phyloP scores from a whole-genome alignment of 2,329 filamentous ascomycete genomes.

The Xylaria hypoxylon region DNA sequence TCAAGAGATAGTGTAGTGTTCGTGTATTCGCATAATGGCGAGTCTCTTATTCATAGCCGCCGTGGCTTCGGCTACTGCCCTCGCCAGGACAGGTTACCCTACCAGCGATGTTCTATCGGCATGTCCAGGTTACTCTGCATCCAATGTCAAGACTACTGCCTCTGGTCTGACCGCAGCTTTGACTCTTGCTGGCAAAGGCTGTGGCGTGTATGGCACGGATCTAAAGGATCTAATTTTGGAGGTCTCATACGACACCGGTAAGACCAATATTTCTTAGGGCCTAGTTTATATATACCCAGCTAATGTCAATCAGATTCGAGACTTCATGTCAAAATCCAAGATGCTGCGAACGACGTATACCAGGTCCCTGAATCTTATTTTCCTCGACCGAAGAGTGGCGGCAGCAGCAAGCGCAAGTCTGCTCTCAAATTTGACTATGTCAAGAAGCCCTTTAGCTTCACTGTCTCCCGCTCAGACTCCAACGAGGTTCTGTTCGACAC shows the following conservation, averaged over 20 bases:
- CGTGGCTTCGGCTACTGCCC: conserved; percentile 45
- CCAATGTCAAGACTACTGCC: conserved; percentile 63
- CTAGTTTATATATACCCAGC: conserved; percentile 14
- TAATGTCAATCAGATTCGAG: conserved; percentile 64
- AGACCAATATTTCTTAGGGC: conserved; percentile 13
- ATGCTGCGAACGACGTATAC: conserved; percentile 76
- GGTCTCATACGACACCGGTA: conserved; percentile 72
- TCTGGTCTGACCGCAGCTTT: conserved; percentile 71
- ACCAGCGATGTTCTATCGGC: conserved; percentile 51
- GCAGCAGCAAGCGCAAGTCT: conserved; percentile 37
- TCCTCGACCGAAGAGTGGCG: conserved; percentile 62
- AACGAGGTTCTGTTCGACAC: conserved; percentile 75
- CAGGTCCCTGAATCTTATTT: conserved; percentile 79
- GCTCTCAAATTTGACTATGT: conserved; percentile 52
- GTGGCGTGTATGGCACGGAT: conserved; percentile 78
- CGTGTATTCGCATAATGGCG: conserved; percentile 42
- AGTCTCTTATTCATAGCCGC: conserved; percentile 46
- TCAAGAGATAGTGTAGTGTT: conserved; percentile 14
- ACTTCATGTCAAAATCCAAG: conserved; percentile 81
- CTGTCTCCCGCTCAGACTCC: conserved; percentile 53
- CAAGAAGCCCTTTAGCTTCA: conserved; percentile 57
- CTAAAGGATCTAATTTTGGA: conserved; percentile 70
- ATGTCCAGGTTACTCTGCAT: conserved; percentile 72
- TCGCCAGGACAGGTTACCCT: conserved; percentile 43
- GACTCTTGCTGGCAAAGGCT: conserved; percentile 70